These are phyloP conservation scores for Paramecium caudatum DNA, from an alignment of 73 alveolate species.

Conservation along the genomic window DNA sequence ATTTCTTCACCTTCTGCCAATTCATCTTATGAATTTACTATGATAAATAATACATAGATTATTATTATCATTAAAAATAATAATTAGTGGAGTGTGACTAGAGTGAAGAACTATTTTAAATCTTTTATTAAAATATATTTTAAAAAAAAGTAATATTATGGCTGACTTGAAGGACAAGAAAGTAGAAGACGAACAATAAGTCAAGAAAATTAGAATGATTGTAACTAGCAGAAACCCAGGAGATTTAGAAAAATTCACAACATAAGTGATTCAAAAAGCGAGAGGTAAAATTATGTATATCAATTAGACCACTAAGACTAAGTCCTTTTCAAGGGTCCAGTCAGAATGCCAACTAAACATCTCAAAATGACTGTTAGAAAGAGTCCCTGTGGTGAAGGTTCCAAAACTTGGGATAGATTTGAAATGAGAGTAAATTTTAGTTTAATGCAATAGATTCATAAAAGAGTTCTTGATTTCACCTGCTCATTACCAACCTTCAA, in stretches of 20 bases:
- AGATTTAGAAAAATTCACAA: slow-evolving; percentile 72
- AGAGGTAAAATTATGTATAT: no score
- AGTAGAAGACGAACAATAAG: slow-evolving; percentile 69
- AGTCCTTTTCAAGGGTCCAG: slow-evolving; percentile 89
- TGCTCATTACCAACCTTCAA: slow-evolving; percentile 42
- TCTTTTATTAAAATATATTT: slow-evolving; percentile 59
- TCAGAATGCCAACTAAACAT: slow-evolving; percentile 94
- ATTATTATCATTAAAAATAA: background rate
- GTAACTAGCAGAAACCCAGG: slow-evolving; percentile 66
- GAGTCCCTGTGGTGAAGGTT: slow-evolving; percentile 97
- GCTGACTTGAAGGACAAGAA: slow-evolving; percentile 78
- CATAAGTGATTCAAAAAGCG: slow-evolving; percentile 69
- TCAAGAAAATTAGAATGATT: slow-evolving; percentile 62
- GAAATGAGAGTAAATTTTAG: slow-evolving; percentile 9
- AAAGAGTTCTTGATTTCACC: slow-evolving; percentile 35
- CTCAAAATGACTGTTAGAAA: slow-evolving; percentile 92
- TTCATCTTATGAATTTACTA: slow-evolving; percentile 41
- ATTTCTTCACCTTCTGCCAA: slow-evolving; percentile 20
- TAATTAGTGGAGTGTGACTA: no score
- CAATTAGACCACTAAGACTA: background rate
- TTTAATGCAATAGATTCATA: background rate
- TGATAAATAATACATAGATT: background rate
- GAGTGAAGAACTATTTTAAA: slow-evolving; percentile 12
- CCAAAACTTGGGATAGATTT: slow-evolving; percentile 97
- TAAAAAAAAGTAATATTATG: slow-evolving; percentile 52